Base-by-base conservation (phyloP, 192 early-diverging fungal species). In the Coemansia sp. region DNA sequence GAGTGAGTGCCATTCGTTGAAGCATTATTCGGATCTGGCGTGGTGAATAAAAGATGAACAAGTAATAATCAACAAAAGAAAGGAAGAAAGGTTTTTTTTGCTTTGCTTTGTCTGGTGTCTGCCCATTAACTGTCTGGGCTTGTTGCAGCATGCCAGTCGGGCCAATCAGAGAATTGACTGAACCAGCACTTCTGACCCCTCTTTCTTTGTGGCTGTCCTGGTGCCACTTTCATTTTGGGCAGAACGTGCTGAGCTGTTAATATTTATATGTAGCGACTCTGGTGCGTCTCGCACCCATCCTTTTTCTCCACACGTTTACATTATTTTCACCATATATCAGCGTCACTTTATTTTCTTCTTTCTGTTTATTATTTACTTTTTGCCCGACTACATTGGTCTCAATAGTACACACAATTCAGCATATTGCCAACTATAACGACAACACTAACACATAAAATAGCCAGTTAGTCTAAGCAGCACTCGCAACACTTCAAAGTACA, bases 11-110 rank as follows among this genome's bases (percentile, higher is more conserved):
- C n/a, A 72, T 41, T 26, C 32, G 69, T 14, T 50, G 56, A 30
- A 68, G 57, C 61, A 77, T 65, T 60, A 31, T 58, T 49, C 49
- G 58, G 58, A 6, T 6, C 9, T 16, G 38, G 8, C 14, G 48
- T 21, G 23, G 54, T n/a, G 27, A 62, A 23, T 27, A 52, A 38
- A 55, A 44, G 14, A 19, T 19, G 14, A 51, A 49, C 5, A 38
- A 21, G 56, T 56, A 53, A 54, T 49, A 55, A 38, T 26, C 16
- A 21, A 55, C 25, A 62, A 70, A 26, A 54, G 56, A 60, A 55
- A 34, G 56, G 1, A 44, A 41, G 28, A 23, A 54, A 65, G 48
- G 34, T 16, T 50, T 49, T 14, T n/a, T 19, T 31, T 14, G n/a
- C n/a, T n/a, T n/a, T n/a, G 30, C 27, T 12, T 4, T 27, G 28